Evolutionary conservation across 192 early-diverging fungal species (phyloP).

Genomic region (Coemansia sp.): DNA sequence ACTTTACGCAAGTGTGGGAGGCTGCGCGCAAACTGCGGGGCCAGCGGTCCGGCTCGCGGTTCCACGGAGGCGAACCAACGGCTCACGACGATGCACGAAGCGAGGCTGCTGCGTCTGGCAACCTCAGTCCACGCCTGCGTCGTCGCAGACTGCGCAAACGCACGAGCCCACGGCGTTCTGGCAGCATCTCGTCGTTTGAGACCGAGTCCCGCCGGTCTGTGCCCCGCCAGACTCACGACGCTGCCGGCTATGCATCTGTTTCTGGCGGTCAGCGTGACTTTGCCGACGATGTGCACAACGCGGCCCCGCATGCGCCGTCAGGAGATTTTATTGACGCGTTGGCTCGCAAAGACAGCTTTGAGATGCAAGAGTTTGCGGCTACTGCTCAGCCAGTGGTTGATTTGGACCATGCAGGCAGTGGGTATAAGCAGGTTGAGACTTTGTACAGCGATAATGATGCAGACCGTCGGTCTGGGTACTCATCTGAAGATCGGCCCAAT

Average conservation of each 20-base stretch:
- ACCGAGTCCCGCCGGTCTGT: slow-evolving; percentile 10
- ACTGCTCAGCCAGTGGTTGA: slow-evolving; percentile 6
- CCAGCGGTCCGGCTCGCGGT: slow-evolving; percentile 19
- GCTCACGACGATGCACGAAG: slow-evolving; percentile 9
- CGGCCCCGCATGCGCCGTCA: not conserved
- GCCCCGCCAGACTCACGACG: slow-evolving; percentile 12
- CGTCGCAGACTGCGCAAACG: slow-evolving; percentile 17
- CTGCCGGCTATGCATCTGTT: slow-evolving; percentile 33
- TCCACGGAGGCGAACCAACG: slow-evolving; percentile 25
- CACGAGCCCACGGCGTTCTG: slow-evolving; percentile 12
- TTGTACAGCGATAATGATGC: slow-evolving; percentile 3
- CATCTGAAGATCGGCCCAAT: not conserved
- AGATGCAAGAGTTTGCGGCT: slow-evolving; percentile 47
- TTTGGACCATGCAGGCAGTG: not conserved
- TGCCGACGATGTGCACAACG: not conserved
- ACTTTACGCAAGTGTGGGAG: slow-evolving; percentile 83
- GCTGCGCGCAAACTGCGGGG: slow-evolving; percentile 52
- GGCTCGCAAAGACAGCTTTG: slow-evolving; percentile 54
- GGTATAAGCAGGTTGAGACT: slow-evolving; percentile 12
- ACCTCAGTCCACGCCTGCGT: slow-evolving; percentile 23
- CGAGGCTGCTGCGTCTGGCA: slow-evolving; percentile 12
- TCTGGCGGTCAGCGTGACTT: slow-evolving; percentile 22
- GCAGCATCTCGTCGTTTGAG: slow-evolving; percentile 51
- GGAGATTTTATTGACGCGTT: slow-evolving; percentile 38
- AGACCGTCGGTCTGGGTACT: not conserved